A percentile compares a stretch with the other conserved stretches of the same genome.
Conservation (phyloP, 2,329 filamentous ascomycete genomes). For the Colletotrichum noveboracense region DNA sequence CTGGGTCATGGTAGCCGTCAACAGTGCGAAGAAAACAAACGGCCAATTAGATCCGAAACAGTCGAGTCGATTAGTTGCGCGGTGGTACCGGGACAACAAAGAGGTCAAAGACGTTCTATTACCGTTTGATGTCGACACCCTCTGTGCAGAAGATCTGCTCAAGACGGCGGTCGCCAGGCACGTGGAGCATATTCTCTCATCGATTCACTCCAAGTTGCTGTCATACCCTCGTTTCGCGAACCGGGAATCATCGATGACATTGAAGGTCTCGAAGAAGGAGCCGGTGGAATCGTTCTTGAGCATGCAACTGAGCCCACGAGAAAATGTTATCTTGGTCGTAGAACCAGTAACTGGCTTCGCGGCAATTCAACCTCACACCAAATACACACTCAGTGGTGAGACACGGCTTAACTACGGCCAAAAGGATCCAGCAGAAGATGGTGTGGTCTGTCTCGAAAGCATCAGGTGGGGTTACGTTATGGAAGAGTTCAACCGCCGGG, state of each 20-base stretch:
- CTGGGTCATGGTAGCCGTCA: slow-evolving; percentile 88
- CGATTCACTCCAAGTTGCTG: slow-evolving; percentile 66
- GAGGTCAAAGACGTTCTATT: slow-evolving; percentile 75
- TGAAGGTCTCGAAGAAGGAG: slow-evolving; percentile 63
- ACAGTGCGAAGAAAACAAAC: slow-evolving; percentile 63
- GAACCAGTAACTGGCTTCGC: slow-evolving; percentile 82
- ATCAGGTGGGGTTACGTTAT: slow-evolving; percentile 67
- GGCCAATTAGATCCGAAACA: slow-evolving; percentile 43
- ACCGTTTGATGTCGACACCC: slow-evolving; percentile 65
- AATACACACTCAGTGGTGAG: slow-evolving; percentile 63
- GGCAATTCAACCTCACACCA: slow-evolving; percentile 70
- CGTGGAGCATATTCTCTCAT: slow-evolving; percentile 72
- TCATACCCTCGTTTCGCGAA: slow-evolving; percentile 66
- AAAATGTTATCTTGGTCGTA: slow-evolving; percentile 67
- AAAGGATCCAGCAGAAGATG: slow-evolving; percentile 62
- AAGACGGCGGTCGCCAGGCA: slow-evolving; percentile 78
- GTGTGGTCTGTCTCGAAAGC: slow-evolving; percentile 61
- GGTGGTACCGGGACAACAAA: slow-evolving; percentile 86
- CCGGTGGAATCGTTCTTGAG: slow-evolving; percentile 71
- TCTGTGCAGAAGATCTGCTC: slow-evolving; percentile 79
- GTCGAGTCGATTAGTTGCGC: slow-evolving; percentile 63
- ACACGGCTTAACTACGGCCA: slow-evolving; percentile 64
- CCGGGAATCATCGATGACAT: slow-evolving; percentile 61
- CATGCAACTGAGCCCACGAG: slow-evolving; percentile 71
- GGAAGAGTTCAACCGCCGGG: slow-evolving; percentile 65